Evolutionary conservation across 345 rosid genomes (phyloP), one percentile per base, ranked within the genome.

Genomic region (Kernera saxatilis): DNA sequence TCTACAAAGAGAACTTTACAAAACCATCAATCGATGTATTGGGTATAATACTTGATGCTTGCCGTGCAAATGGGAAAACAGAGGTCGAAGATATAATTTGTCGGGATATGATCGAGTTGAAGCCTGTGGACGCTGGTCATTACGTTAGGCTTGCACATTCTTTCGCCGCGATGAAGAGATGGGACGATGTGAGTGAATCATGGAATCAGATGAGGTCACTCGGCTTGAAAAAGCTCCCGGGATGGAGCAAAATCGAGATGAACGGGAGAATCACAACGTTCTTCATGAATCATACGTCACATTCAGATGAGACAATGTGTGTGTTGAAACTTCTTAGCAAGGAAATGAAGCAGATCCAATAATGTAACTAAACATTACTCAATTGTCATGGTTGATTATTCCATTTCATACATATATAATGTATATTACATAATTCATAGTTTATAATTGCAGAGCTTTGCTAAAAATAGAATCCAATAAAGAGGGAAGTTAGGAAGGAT

Each of bases 171-270:
- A 71, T 78, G 84, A 83, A 78, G 68, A 80, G 74, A 71, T 87
- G 93, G 93, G 82, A 82, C 27, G 64, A 67, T 9, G 78, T 82
- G 64, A 82, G 83, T 52, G 76, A 81, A 52, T 79, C 82, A 32
- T 87, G 84, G 88, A 70, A 55, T 57, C 67, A 69, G 66, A 82
- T 85, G 88, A 84, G 80, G 71, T 81, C 81, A 54, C 81, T 81
- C 29, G 83, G 88, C 53, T 68, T 85, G 52, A 85, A 66, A 77
- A 87, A 85, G 74, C 79, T 81, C 61, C 84, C 88, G 0, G 86
- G 83, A 12, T 85, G 90, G 90, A 87, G 90, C 69, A 81, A 70
- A 53, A 81, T 87, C 58, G 88, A 84, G 68, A 61, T 76, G 15
- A 70, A 74, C 0, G 80, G 84, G 64, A 54, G 25, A 55, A 71